Evolutionary conservation across 2,329 filamentous ascomycete genomes (phyloP).

Genomic region (Aplosporella prunicola): DNA sequence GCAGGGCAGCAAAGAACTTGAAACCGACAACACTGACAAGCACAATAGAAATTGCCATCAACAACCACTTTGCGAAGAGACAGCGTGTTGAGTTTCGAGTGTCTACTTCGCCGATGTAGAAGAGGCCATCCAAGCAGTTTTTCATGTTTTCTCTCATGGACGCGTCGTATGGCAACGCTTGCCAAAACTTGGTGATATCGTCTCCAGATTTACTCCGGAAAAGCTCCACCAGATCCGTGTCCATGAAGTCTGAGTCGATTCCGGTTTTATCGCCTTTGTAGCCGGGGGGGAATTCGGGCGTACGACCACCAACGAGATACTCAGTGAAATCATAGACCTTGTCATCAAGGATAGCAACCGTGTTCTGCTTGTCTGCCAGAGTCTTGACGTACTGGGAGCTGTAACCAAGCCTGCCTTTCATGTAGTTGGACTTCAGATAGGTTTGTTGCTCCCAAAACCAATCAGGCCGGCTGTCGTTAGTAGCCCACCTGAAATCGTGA

Average conservation of each 20-base stretch:
- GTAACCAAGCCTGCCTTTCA: slow-evolving; percentile 82
- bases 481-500: slow-evolving; percentile 85
- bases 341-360: slow-evolving; percentile 68
- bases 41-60: slow-evolving; percentile 74
- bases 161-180: slow-evolving; percentile 52
- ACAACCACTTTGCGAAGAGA: slow-evolving; percentile 79
- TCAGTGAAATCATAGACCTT: slow-evolving; percentile 83
- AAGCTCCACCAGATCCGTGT: slow-evolving; percentile 59
- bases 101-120: slow-evolving; percentile 86
- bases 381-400: slow-evolving; percentile 66
- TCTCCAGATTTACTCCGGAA: slow-evolving; percentile 67
- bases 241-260: slow-evolving; percentile 68
- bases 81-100: slow-evolving; percentile 80
- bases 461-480: slow-evolving; percentile 71
- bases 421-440: slow-evolving; percentile 65
- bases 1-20: slow-evolving; percentile 94
- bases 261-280: slow-evolving; percentile 8
- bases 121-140: slow-evolving; percentile 83
- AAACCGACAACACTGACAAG: slow-evolving; percentile 76
- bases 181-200: slow-evolving; percentile 79
- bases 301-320: slow-evolving; percentile 68
- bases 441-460: slow-evolving; percentile 91
- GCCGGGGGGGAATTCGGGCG: slow-evolving; percentile 25
- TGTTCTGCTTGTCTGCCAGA: slow-evolving; percentile 54
- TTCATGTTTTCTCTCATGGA: slow-evolving; percentile 58